Evolutionary conservation across 1,139 yeast genomes (phyloP).

Genomic region (Yamadazyma mexicana): DNA sequence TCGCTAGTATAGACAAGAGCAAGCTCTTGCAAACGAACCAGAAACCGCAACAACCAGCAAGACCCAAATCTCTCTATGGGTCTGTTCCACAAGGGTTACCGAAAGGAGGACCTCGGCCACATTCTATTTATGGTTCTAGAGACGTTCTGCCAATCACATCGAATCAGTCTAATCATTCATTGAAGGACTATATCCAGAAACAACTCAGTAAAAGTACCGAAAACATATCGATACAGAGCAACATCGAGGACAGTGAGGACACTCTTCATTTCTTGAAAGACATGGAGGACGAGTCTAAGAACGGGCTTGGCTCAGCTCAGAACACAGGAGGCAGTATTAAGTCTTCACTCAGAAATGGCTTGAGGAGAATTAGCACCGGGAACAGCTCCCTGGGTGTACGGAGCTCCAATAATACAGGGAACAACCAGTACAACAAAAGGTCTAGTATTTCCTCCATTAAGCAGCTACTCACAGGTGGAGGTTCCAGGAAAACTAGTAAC

Average conservation of each 20-base stretch:
- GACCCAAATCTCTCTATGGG: conserved; percentile 22
- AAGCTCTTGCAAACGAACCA: conserved; percentile 20
- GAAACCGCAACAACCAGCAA: conserved; percentile 8
- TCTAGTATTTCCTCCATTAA: conserved; percentile 44
- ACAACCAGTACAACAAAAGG: conserved; percentile 26
- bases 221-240: conserved; percentile 16
- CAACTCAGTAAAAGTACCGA: conserved; percentile 31
- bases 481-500: conserved; percentile 12
- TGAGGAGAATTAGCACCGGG: conserved; percentile 44
- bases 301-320: conserved; percentile 18
- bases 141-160: conserved; percentile 12
- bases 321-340: conserved; percentile 50
- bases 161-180: conserved; percentile 23
- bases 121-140: conserved; percentile 13
- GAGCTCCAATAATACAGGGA: conserved; percentile 23
- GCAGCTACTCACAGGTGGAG: conserved; percentile 43
- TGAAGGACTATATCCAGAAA: conserved; percentile 36
- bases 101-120: conserved; percentile 9
- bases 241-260: conserved; percentile 23
- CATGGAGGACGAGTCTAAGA: conserved; percentile 33
- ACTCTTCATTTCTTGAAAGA: conserved; percentile 60
- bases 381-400: conserved; percentile 20
- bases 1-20: conserved; percentile 39
- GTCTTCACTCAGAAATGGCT: conserved; percentile 31
- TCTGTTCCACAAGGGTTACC: conserved; percentile 4